Conservation (phyloP, 2,329 filamentous ascomycete genomes). For the Colletotrichum sp. region DNA sequence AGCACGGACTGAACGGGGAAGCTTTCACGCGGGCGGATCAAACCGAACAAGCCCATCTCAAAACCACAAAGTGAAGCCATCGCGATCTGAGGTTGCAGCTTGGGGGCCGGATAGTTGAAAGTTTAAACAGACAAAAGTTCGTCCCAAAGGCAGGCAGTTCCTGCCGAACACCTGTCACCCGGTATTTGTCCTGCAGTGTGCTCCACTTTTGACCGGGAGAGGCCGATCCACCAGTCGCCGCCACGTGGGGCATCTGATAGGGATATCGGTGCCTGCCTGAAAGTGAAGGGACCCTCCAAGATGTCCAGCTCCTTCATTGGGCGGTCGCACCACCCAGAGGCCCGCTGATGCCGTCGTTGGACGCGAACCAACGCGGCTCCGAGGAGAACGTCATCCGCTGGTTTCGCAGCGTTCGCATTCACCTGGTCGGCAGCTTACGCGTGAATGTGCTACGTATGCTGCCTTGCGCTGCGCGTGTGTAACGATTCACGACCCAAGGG, state of each 20-base stretch:
- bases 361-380: not conserved
- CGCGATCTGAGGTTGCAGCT: not conserved
- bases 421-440: not conserved
- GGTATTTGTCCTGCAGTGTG: not conserved
- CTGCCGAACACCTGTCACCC: conserved; percentile 1
- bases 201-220: conserved; percentile 7
- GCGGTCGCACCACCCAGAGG: not conserved
- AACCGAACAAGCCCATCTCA: not conserved
- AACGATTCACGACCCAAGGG: not conserved
- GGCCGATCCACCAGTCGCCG: not conserved
- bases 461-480: not conserved
- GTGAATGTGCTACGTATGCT: not conserved
- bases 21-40: not conserved
- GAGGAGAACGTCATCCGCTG: not conserved
- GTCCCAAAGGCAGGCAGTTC: not conserved
- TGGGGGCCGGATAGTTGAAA: not conserved
- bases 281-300: not conserved
- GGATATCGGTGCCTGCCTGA: not conserved
- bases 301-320: not conserved
- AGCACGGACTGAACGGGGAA: not conserved
- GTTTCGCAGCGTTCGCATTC: not conserved
- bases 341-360: not conserved
- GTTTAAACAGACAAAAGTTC: not conserved
- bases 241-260: conserved; percentile 6
- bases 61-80: not conserved